Percentiles rank a stretch among this genome's conserved stretches.
Conservation (phyloP, 2,329 filamentous ascomycete genomes). For the Colletotrichum sp. region DNA sequence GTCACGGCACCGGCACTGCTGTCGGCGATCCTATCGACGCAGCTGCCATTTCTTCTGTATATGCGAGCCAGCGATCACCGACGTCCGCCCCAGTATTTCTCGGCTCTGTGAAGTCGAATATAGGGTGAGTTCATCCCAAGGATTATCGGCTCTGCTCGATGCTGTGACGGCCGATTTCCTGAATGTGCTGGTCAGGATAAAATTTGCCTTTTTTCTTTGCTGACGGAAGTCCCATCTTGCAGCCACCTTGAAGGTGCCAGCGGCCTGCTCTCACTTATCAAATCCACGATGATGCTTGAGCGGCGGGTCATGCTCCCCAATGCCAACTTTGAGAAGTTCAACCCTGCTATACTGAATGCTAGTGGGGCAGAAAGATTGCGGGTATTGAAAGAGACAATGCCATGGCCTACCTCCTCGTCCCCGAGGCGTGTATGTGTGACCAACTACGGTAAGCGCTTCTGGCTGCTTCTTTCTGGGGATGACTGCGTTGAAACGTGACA, state of each 20-base stretch:
- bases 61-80: conserved; percentile 23
- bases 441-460: conserved; percentile 24
- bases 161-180: not conserved
- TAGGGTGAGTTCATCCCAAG: not conserved
- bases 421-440: conserved; percentile 25
- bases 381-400: conserved; percentile 16
- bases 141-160: not conserved
- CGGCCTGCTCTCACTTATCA: conserved; percentile 29
- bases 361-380: not conserved
- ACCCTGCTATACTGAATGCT: conserved; percentile 12
- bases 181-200: not conserved
- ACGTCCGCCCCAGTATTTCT: conserved; percentile 28
- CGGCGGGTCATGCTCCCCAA: conserved; percentile 28
- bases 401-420: conserved; percentile 24
- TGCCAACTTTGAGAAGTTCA: conserved; percentile 28
- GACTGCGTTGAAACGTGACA: not conserved
- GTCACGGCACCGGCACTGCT: conserved; percentile 29
- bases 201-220: not conserved
- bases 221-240: conserved; percentile 2
- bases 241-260: conserved; percentile 29
- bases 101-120: conserved; percentile 28
- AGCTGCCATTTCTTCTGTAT: conserved; percentile 26
- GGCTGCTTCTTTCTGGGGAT: not conserved
- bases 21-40: conserved; percentile 44
- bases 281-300: conserved; percentile 30